Base-by-base conservation (phyloP, 2,329 filamentous ascomycete genomes). In the Hypoxylon sp. region DNA sequence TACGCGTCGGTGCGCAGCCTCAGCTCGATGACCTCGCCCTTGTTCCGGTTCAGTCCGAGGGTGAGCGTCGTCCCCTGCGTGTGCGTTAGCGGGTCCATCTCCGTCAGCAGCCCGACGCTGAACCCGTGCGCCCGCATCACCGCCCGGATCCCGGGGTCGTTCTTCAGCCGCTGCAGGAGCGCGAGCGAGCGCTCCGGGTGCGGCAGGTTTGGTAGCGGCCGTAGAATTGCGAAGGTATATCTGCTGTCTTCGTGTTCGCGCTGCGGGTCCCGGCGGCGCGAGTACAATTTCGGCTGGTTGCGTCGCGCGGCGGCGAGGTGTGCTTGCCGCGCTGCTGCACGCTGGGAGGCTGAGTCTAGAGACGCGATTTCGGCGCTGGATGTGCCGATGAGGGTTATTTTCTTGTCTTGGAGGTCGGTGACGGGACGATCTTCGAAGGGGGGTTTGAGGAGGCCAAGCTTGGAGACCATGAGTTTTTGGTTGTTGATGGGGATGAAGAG, bases 1-100 rank as follows among this genome's bases (percentile, higher is more conserved):
- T 96, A 94, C 2, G 92, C 93, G 81, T 99, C 96, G 1, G 96
- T 98, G n/a, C 96, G 85, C 37, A 99, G 82, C 0, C 96, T 85
- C 68, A 99, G 81, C 84, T 98, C 94, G 63, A 99, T 97, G 0
- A 94, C 93, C 79, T 97, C 92, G 67, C 96, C 96, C 2, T 85
- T 81, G 77, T 98, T 98, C 10, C 94, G 85, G 78, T 99, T 99
- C 44, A 98, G 79, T 0, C 96, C 96, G 0, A 98, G 81, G 1
- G 93, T 94, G 48, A 93, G 87, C 54, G 90, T 90, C n/a, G 86
- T 87, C 51, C 88, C 87, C 75, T 96, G 79, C 0, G 94, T 98
- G 80, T 98, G 90, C 72, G 91, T 87, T 0, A 91, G 85, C 0
- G 96, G 96, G 74, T 99, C 92, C 95, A 99, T 98, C 81, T 99